phyloP scores from a whole-genome alignment of 345 rosid genomes.

The Atalantia buxifolia region DNA sequence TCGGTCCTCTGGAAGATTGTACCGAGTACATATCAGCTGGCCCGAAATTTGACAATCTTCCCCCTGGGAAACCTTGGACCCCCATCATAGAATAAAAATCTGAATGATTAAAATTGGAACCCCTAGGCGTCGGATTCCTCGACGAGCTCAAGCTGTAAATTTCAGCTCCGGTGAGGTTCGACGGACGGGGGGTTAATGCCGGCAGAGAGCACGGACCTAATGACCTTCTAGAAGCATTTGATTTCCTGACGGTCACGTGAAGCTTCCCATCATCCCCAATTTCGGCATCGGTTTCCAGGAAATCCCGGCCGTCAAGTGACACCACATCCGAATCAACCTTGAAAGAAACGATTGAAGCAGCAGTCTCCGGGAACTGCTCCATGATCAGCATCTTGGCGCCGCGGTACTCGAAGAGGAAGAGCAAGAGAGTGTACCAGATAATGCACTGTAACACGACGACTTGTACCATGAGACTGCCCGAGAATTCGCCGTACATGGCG shows the following conservation, averaged over 20 bases:
- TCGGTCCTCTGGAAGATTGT: conserved; percentile 74
- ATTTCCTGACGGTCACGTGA: conserved; percentile 84
- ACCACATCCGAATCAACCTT: conserved; percentile 88
- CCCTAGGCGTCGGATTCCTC: conserved; percentile 78
- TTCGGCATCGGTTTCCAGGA: conserved; percentile 81
- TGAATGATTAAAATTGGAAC: conserved; percentile 82
- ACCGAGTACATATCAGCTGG: conserved; percentile 78
- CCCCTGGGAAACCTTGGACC: conserved; percentile 55
- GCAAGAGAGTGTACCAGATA: conserved; percentile 92
- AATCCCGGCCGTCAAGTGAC: conserved; percentile 77
- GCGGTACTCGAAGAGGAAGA: conserved; percentile 85
- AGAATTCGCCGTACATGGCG: conserved; percentile 77
- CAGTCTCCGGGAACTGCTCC: conserved; percentile 97
- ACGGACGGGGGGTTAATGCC: conserved; percentile 77
- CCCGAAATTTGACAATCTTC: conserved; percentile 77
- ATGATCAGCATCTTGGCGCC: conserved; percentile 82
- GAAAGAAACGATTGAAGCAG: conserved; percentile 84
- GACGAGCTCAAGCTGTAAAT: conserved; percentile 86
- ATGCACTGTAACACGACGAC: conserved; percentile 93
- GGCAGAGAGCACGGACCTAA: conserved; percentile 48
- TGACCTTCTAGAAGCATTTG: conserved; percentile 76
- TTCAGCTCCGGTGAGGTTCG: conserved; percentile 91
- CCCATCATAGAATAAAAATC: conserved; percentile 93
- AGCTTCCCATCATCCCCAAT: conserved; percentile 86
- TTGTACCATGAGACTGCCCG: conserved; percentile 90